Base-by-base conservation (phyloP, 2,329 filamentous ascomycete genomes). In the Rhytidhysteron rufulum region DNA sequence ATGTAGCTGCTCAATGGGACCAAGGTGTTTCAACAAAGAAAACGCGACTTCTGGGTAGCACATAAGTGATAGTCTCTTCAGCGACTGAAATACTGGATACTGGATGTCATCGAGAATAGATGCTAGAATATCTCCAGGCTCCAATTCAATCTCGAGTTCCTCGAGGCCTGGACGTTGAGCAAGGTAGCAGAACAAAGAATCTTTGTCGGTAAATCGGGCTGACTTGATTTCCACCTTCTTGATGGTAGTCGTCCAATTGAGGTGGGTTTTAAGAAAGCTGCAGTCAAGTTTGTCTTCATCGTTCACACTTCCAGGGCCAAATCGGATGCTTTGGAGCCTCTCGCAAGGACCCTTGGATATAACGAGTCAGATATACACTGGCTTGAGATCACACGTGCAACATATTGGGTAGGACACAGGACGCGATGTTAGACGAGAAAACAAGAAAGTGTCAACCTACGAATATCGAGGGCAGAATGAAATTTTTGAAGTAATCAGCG, bases 21-120 rank as follows among this genome's bases (percentile, higher is more conserved):
- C 39, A 3, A 64, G 46, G 31, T 60, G 57, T 0, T 31, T 19
- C 9, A 53, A 48, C 2, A 64, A 48, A 4, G 57, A 51, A 7
- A 57, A 42, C 4, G 56, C 57, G 18, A 62, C 46, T 20, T 63
- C 59, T 2, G 59, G 59, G 27, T 62, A 62, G 32, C 57, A 61
- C 43, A 58, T 58, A 18, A 62, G 47, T 6, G 49, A 48, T 15
- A 61, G 40, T 3, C 50, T 45, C 17, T 44, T 53, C 7, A 64
- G 40, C 3, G 48, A 49, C 17, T 31, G 11, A 44, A 37, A 29
- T 34, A 64, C 59, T 2, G 51, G 46, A 15, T 42, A 36, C 3
- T 50, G 19, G 5, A 49, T 50, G 2, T 49, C 50, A 17, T 44
- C 37, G 9, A 63, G 47, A 7, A 47, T 40, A 11, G 58, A 49